Base-by-base conservation (phyloP, 202 grass and related monocot genomes). In the Alloteropsis angusta region DNA sequence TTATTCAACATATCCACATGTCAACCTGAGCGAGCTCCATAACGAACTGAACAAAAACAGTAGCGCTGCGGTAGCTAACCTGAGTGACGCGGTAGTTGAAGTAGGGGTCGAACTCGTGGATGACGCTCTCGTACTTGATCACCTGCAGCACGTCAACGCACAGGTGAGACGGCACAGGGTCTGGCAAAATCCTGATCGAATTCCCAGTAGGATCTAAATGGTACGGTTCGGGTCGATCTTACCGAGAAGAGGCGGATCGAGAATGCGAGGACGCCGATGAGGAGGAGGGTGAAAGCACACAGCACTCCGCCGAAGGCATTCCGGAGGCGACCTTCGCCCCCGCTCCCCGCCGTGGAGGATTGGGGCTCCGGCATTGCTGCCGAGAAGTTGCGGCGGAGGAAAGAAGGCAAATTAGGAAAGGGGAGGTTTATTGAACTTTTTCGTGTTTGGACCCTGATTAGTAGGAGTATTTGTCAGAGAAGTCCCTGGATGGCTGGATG, bases 61-160 rank as follows among this genome's bases (percentile, higher is more conserved):
- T 3, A 17, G 28, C 58, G 38, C 75, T 16, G 37, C 38, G 12
- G 35, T 39, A 81, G 75, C 84, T 19, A 74, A 99, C 96, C 96
- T 99, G 96, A 49, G 96, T 96, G 72, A 99, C 96, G 80, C 92
- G 89, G 85, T 78, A 99, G 72, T 99, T 99, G 86, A 99, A 99
- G 80, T 99, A 99, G 46, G 96, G 96, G 75, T 99, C 96, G 80
- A 99, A 99, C 74, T 99, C 96, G 82, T 99, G 96, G 82, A 99
- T 99, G 84, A 99, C 96, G 65, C 96, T 99, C 82, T 99, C 96
- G 48, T 99, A 99, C 79, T 96, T 99, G 68, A 99, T 99, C 39
- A 99, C 96, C 96, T 99, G 85, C 18, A 39, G 43, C 74, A 17
- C 58, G 13, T 21, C 6, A 77, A 37, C 0, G 6, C 42, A 49